Percentiles rank a stretch among this genome's conserved stretches.
Conservation (phyloP, 140 eudicot species). For the Erigeron philadelphicus region DNA sequence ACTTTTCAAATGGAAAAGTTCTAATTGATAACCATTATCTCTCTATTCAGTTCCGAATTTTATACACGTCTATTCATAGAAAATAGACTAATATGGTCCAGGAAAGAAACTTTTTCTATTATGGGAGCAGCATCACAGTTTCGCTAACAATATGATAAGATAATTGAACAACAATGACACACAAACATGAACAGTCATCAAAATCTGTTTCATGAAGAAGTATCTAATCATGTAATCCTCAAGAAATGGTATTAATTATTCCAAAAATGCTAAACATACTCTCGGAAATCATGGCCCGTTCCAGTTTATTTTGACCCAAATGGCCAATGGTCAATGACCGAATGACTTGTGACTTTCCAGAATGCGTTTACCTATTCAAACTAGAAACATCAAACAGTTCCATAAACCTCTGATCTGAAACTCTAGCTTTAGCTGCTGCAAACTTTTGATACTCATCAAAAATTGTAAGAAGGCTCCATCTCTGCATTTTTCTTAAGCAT, state of each 20-base stretch:
- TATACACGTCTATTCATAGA: not conserved
- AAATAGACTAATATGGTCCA: not conserved
- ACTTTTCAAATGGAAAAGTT: not conserved
- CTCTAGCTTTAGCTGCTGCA: constrained; percentile 85
- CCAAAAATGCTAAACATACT: constrained; percentile 32
- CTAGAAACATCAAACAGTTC: constrained; percentile 66
- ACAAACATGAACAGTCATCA: too few relatives aligned
- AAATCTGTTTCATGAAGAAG: not conserved
- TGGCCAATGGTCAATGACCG: constrained; percentile 13
- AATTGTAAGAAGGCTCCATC: constrained; percentile 72
- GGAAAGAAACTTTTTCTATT: not conserved
- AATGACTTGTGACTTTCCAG: constrained; percentile 20
- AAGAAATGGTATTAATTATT: constrained; percentile 29
- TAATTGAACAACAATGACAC: too few relatives aligned
- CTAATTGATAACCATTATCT: not conserved
- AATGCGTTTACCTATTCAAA: constrained; percentile 42
- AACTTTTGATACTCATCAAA: constrained; percentile 86
- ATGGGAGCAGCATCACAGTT: not conserved
- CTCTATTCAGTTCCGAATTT: not conserved
- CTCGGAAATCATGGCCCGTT: constrained; percentile 26
- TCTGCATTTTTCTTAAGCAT: constrained; percentile 78
- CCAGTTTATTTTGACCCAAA: constrained; percentile 27
- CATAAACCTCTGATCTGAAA: constrained; percentile 77
- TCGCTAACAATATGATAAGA: not conserved
- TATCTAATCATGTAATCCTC: constrained; percentile 22